These are phyloP conservation scores for Purpureocillium takamizusanense DNA, from an alignment of 2,329 filamentous ascomycete genomes.

Conservation along the genomic window DNA sequence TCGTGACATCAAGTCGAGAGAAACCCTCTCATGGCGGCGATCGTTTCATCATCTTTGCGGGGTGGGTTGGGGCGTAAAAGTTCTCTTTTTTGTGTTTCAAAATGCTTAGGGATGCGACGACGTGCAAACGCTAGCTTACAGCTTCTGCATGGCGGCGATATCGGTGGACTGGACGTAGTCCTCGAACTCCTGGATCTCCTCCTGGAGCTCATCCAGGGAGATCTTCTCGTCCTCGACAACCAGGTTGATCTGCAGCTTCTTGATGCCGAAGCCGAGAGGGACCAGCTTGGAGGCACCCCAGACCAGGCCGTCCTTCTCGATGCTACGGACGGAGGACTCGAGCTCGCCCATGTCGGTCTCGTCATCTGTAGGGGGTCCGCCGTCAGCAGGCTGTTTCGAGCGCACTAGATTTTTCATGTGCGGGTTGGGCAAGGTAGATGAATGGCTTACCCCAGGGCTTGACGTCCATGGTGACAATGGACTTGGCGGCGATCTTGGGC, in stretches of 20 bases:
- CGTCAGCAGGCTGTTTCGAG: background rate
- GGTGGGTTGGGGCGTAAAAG: no score
- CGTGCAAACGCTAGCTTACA: constrained; percentile 44
- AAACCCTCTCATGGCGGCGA: no score
- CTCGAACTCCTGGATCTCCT: constrained; percentile 73
- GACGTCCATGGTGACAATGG: constrained; percentile 87
- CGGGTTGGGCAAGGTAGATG: background rate
- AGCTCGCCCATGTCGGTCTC: constrained; percentile 86
- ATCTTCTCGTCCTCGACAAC: constrained; percentile 97
- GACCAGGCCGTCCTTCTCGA: constrained; percentile 87
- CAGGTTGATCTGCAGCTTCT: constrained; percentile 98
- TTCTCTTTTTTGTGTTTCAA: no score
- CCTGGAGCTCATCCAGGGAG: constrained; percentile 77
- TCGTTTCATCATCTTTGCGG: no score
- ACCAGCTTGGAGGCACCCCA: constrained; percentile 92
- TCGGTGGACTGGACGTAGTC: constrained; percentile 96
- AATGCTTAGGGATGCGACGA: no score
- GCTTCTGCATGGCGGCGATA: constrained; percentile 84
- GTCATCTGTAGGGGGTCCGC: constrained; percentile 50
- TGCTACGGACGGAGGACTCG: constrained; percentile 69
- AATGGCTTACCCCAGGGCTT: constrained; percentile 90
- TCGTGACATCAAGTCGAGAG: no score
- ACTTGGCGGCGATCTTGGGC: constrained; percentile 89
- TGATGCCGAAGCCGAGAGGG: constrained; percentile 92
- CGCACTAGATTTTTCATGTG: no score